A percentile compares a stretch with the other conserved stretches of the same genome.
These are phyloP conservation scores for Pichia manshurica DNA, from an alignment of 805 yeast species.

Conservation along the genomic window DNA sequence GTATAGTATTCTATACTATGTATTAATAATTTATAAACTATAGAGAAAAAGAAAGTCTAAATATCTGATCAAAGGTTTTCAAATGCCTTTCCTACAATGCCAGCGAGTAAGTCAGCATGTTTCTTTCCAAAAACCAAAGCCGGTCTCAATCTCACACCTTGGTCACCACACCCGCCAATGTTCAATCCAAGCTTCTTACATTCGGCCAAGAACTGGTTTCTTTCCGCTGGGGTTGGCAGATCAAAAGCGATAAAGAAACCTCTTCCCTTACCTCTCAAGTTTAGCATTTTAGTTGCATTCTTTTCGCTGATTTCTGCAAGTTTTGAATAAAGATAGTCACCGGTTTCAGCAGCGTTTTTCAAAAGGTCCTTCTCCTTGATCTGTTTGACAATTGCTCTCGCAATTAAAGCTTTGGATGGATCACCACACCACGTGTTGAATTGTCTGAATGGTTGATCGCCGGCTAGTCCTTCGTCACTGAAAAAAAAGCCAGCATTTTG, in stretches of 20 bases:
- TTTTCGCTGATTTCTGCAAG: constrained; percentile 36
- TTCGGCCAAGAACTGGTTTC: constrained; percentile 42
- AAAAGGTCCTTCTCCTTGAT: constrained; percentile 45
- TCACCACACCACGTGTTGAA: constrained; percentile 80
- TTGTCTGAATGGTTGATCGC: constrained; percentile 59
- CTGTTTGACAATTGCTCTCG: constrained; percentile 54
- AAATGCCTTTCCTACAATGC: constrained; percentile 32
- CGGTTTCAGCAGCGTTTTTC: constrained; percentile 43
- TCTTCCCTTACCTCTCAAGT: constrained; percentile 56
- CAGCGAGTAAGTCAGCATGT: constrained; percentile 55
- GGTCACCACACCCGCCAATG: constrained; percentile 64
- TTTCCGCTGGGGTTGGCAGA: constrained; percentile 35
- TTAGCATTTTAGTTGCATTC: constrained; percentile 32
- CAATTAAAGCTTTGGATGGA: constrained; percentile 61
- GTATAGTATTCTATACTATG: not conserved
- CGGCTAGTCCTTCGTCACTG: constrained; percentile 52
- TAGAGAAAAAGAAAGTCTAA: not conserved
- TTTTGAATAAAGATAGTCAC: constrained; percentile 45
- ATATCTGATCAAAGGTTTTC: constrained; percentile 8
- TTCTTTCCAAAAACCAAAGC: constrained; percentile 53
- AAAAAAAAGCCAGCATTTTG: constrained; percentile 70
- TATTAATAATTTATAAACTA: not conserved
- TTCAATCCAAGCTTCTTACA: constrained; percentile 53
- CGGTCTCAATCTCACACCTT: constrained; percentile 58
- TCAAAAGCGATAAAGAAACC: constrained; percentile 69